Conservation (phyloP, 305 asterid genomes). For the Striga hermonthica region DNA sequence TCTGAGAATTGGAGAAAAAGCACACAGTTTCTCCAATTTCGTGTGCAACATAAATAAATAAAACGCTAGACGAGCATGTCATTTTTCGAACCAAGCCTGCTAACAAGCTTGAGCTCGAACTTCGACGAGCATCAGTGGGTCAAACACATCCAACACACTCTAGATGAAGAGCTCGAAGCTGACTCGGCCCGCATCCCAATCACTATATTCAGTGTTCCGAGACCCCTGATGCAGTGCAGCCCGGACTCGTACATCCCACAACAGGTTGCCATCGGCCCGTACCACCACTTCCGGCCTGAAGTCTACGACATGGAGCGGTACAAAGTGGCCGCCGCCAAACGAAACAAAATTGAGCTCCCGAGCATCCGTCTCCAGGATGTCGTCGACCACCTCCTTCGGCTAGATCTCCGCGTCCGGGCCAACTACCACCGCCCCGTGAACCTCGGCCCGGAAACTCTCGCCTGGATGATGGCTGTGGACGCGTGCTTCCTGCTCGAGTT, state of each 20-base stretch:
- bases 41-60: neutral
- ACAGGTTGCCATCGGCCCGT: conserved; percentile 51
- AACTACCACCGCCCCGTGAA: conserved; percentile 49
- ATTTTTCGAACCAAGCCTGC: conserved; percentile 33
- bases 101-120: conserved; percentile 28
- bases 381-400: conserved; percentile 36
- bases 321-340: conserved; percentile 59
- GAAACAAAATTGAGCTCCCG: conserved; percentile 40
- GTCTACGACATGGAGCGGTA: conserved; percentile 57
- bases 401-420: conserved; percentile 47
- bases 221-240: conserved; percentile 24
- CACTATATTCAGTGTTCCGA: conserved; percentile 38
- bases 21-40: neutral
- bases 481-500: conserved; percentile 60
- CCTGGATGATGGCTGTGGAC: conserved; percentile 74
- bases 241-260: conserved; percentile 47
- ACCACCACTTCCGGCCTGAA: conserved; percentile 46
- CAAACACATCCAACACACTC: conserved; percentile 31
- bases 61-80: conserved; percentile 22
- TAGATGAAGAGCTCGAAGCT: conserved; percentile 41
- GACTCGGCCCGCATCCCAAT: conserved; percentile 34
- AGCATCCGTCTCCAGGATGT: conserved; percentile 35
- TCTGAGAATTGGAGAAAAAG: neutral
- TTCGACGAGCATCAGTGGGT: conserved; percentile 41
- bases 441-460: conserved; percentile 45